These are phyloP conservation scores for Helianthus tuberosus DNA, from an alignment of 129 eudicot species.

Conservation along the genomic window DNA sequence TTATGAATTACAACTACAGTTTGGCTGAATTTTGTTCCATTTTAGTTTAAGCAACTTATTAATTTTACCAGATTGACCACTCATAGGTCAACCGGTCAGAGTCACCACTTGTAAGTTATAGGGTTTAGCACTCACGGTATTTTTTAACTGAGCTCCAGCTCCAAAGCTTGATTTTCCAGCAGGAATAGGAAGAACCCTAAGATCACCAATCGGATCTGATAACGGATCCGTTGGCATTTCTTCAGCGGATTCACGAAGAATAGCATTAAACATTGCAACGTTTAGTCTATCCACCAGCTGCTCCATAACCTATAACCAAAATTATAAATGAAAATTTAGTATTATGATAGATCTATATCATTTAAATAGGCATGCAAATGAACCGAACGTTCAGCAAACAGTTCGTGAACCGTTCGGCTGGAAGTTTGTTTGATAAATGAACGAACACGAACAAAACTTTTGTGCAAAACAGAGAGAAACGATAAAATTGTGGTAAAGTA, in stretches of 20 bases:
- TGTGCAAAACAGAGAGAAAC: conserved; percentile 7
- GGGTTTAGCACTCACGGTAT: conserved; percentile 61
- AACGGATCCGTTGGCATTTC: conserved; percentile 97
- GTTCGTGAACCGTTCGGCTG: no score
- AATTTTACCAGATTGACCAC: not conserved
- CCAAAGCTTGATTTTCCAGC: conserved; percentile 89
- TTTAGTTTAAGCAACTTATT: not conserved
- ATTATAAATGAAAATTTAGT: not conserved
- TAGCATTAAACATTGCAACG: conserved; percentile 95
- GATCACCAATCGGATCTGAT: conserved; percentile 82
- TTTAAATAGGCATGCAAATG: no score
- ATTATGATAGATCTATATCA: not conserved
- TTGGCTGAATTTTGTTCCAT: not conserved
- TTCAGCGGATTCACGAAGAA: conserved; percentile 85
- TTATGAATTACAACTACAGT: no score
- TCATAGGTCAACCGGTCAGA: not conserved
- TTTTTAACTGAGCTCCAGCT: conserved; percentile 91
- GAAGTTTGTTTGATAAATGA: no score
- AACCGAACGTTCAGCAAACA: no score
- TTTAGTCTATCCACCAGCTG: conserved; percentile 89
- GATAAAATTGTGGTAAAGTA: no score
- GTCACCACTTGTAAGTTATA: not conserved
- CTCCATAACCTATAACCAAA: conserved; percentile 73
- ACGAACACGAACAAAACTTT: not conserved
- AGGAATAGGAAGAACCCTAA: conserved; percentile 78